Evolutionary conservation across 306 rosid species (phyloP).

Genomic region (Cicer judaicum): DNA sequence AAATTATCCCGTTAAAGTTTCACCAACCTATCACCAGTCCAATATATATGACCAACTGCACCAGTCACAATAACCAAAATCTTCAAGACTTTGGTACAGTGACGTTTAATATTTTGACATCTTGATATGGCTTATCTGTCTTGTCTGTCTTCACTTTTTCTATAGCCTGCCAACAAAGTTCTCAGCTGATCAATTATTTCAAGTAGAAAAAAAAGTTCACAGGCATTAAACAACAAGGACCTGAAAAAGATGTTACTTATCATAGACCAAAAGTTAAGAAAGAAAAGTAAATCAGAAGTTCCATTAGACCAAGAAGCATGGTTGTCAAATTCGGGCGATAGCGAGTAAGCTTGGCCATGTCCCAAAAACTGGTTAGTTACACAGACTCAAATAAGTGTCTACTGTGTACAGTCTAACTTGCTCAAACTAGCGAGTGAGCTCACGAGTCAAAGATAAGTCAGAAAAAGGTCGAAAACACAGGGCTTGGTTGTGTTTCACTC

Average conservation of each 20-base stretch:
- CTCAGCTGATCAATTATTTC: slow-evolving; percentile 21
- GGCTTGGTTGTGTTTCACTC: not conserved
- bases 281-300: slow-evolving; percentile 23
- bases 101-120: slow-evolving; percentile 90
- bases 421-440: not conserved
- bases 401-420: not conserved
- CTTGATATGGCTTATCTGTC: slow-evolving; percentile 86
- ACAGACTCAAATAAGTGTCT: not conserved
- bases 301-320: slow-evolving; percentile 13
- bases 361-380: not conserved
- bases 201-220: not conserved
- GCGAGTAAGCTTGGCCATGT: not conserved
- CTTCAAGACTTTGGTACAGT: slow-evolving; percentile 90
- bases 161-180: slow-evolving; percentile 65
- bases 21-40: slow-evolving; percentile 24
- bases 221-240: slow-evolving; percentile 18
- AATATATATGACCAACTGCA: not conserved
- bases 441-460: not conserved
- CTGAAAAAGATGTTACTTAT: not conserved
- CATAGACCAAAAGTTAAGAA: not conserved
- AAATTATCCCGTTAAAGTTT: slow-evolving; percentile 14
- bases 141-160: slow-evolving; percentile 96
- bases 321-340: not conserved
- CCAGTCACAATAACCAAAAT: slow-evolving; percentile 14
- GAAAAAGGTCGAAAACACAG: not conserved